Percentiles rank a stretch among this genome's conserved stretches.
Evolutionary conservation across 176 grass and related monocot genomes (phyloP).

Genomic region (Phoenix dactylifera): DNA sequence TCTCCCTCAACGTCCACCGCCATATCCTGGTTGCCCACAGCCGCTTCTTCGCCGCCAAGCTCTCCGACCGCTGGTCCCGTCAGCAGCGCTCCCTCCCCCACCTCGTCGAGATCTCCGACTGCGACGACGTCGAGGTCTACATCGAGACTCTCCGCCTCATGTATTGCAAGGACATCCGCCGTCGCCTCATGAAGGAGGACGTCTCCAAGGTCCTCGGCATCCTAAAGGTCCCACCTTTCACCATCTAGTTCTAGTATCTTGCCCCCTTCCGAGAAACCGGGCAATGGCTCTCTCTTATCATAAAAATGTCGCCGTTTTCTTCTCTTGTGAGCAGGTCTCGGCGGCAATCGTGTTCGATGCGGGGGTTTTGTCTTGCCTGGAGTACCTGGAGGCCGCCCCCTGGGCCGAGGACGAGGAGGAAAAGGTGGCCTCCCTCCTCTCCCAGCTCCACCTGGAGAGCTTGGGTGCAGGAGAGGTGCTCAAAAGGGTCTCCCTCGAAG

Average conservation of each 20-base stretch:
- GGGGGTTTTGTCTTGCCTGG: conserved; percentile 48
- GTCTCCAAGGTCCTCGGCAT: conserved; percentile 90
- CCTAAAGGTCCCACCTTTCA: conserved; percentile 42
- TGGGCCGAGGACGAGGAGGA: conserved; percentile 7
- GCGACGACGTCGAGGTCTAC: conserved; percentile 91
- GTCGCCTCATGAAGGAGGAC: conserved; percentile 87
- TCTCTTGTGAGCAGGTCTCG: conserved; percentile 40
- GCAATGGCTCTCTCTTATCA: too few relatives aligned
- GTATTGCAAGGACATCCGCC: conserved; percentile 93
- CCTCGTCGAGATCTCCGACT: conserved; percentile 97
- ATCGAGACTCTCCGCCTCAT: conserved; percentile 90
- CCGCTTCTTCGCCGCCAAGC: conserved; percentile 94
- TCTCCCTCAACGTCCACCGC: conserved; percentile 75
- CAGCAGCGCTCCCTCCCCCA: conserved; percentile 88
- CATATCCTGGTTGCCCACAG: conserved; percentile 87
- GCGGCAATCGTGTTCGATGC: conserved; percentile 85
- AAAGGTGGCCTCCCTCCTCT: conserved; percentile 54
- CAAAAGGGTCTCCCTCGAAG: conserved; percentile 81
- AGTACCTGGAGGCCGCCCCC: conserved; percentile 18
- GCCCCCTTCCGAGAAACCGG: too few relatives aligned
- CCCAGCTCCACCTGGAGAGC: conserved; percentile 84
- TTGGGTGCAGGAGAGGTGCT: conserved; percentile 81
- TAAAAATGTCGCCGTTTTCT: conserved; percentile 2
- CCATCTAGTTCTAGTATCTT: too few relatives aligned
- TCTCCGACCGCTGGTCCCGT: conserved; percentile 93